phyloP scores from a whole-genome alignment of 345 rosid species.

The Camelina hispida region DNA sequence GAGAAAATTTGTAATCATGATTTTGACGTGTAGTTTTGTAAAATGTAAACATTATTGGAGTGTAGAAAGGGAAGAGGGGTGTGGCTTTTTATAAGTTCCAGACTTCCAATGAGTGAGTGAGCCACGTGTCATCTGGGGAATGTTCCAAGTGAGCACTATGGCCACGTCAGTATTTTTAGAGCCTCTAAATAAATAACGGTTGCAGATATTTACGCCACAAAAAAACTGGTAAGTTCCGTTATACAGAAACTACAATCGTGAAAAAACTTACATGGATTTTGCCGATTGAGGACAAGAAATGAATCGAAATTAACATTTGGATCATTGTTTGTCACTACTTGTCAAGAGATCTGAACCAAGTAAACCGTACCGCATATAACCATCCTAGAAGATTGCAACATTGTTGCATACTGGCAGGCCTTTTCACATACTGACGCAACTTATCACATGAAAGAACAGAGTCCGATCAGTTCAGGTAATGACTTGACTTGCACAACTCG shows the following conservation, averaged over 20 bases:
- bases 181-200: constrained; percentile 16
- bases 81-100: constrained; percentile 23
- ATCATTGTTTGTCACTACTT: neutral
- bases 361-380: neutral
- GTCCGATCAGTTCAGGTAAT: too few species aligned
- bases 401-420: neutral
- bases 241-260: too few species aligned
- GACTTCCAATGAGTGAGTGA: neutral
- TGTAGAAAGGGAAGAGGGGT: neutral
- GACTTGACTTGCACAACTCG: too few species aligned
- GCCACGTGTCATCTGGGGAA: constrained; percentile 30
- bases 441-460: too few species aligned
- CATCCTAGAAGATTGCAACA: neutral
- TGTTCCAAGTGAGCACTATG: constrained; percentile 15
- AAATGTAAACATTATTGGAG: too few species aligned
- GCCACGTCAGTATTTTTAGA: constrained; percentile 18
- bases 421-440: neutral
- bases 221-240: neutral
- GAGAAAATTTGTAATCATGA: too few species aligned
- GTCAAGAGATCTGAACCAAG: neutral
- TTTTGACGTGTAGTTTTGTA: neutral
- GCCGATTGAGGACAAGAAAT: constrained; percentile 22
- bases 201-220: constrained; percentile 31
- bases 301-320: constrained; percentile 1
- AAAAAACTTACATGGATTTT: neutral